Conservation (phyloP, 305 asterid species). For the Solanum hybrid region DNA sequence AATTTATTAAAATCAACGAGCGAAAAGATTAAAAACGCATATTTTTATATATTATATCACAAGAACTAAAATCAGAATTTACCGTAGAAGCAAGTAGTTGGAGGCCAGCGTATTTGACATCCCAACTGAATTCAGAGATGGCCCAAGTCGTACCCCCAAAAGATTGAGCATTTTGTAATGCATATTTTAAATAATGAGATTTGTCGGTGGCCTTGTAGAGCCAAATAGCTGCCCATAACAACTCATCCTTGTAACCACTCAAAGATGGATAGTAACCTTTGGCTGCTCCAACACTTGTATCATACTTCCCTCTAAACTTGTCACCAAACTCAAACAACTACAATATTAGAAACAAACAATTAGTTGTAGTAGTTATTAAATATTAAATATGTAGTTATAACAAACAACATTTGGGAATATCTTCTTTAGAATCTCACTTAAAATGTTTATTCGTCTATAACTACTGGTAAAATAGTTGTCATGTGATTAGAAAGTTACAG, state of each 20-base stretch:
- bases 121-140: slow-evolving; percentile 91
- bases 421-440: neutral
- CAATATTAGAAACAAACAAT: slow-evolving; percentile 6
- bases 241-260: slow-evolving; percentile 87
- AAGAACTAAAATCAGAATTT: neutral
- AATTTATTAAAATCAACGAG: too few species aligned
- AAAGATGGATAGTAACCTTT: slow-evolving; percentile 73
- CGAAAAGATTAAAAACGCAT: neutral
- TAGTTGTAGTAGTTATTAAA: neutral
- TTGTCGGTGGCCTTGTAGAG: slow-evolving; percentile 78
- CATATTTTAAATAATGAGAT: slow-evolving; percentile 39
- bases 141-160: slow-evolving; percentile 89
- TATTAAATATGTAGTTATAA: neutral
- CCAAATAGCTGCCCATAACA: slow-evolving; percentile 92
- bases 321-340: slow-evolving; percentile 87
- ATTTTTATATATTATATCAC: neutral
- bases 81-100: slow-evolving; percentile 76
- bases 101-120: slow-evolving; percentile 69
- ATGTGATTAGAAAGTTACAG: neutral
- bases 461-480: neutral
- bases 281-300: slow-evolving; percentile 51
- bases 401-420: neutral
- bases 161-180: slow-evolving; percentile 32
- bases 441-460: neutral
- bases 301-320: slow-evolving; percentile 65